phyloP scores from a whole-genome alignment of 805 yeast genomes.

The Debaryomyces maramus region DNA sequence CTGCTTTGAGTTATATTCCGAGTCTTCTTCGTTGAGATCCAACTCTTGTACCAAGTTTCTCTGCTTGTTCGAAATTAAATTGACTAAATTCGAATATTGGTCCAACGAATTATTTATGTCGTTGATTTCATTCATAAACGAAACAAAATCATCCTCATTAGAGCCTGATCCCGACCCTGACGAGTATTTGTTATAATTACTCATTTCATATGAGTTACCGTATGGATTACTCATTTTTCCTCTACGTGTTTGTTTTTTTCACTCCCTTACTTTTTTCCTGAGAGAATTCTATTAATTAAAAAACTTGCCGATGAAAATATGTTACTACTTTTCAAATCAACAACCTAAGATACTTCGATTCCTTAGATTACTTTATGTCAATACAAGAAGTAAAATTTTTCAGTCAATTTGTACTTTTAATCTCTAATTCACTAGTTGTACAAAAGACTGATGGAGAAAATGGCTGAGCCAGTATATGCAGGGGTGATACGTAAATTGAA shows the following conservation, averaged over 20 bases:
- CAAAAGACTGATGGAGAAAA: slow-evolving; percentile 1
- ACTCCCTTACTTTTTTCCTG: background rate
- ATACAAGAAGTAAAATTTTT: background rate
- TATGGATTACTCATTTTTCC: slow-evolving; percentile 37
- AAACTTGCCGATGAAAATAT: background rate
- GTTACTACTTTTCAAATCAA: background rate
- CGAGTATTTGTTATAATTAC: slow-evolving; percentile 23
- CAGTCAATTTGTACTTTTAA: slow-evolving; percentile 1
- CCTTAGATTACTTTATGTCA: background rate
- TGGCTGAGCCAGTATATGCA: slow-evolving; percentile 5
- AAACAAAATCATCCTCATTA: slow-evolving; percentile 42
- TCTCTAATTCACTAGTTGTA: background rate
- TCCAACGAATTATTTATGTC: slow-evolving; percentile 45
- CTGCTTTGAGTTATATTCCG: slow-evolving; percentile 67
- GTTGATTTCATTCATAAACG: slow-evolving; percentile 46
- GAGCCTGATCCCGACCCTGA: slow-evolving; percentile 15
- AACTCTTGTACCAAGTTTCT: slow-evolving; percentile 41
- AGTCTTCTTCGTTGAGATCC: slow-evolving; percentile 38
- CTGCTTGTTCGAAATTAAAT: slow-evolving; percentile 41
- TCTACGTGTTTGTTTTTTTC: background rate
- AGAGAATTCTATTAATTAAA: background rate
- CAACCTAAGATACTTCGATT: background rate
- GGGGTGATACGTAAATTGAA: background rate
- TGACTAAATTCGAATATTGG: slow-evolving; percentile 39
- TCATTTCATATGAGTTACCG: slow-evolving; percentile 28